Base-by-base conservation (phyloP, 129 eudicot genomes). In the Lactuca sativa region DNA sequence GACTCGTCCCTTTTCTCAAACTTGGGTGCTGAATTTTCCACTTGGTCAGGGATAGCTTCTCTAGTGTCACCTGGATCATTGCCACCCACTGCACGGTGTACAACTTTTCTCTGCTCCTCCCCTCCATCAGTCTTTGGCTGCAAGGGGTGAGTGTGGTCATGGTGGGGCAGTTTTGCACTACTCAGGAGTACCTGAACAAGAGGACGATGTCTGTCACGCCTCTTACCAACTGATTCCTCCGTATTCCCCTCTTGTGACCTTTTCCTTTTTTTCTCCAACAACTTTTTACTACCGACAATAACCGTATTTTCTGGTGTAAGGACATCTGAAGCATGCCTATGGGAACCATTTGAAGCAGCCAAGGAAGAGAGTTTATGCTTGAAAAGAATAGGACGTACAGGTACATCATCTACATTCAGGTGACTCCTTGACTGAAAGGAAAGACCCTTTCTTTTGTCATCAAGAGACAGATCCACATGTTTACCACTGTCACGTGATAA, bases 161-260 rank as follows among this genome's bases (percentile, higher is more conserved):
- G 30, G 30, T 25, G 30, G 30, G 30, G 75, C 21, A 60, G 43
- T 48, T 82, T 75, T 54, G 69, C 62, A 77, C 83, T 82, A 43
- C 71, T 79, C 71, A 81, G 76, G 56, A 84, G 82, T 69, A 84
- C 77, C 71, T 80, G 82, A 76, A 72, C 84, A 80, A 90, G 90
- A 64, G 89, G 82, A 48, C 71, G 86, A 25, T 77, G 84, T 58
- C 68, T 87, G 64, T 78, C 89, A 58, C 83, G 88, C 66, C 88
- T 79, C 84, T 83, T 81, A 71, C 59, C 67, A 65, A 66, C 34
- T 41, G 82, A 54, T 58, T 84, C 95, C 38, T 80, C 90, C 30
- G 37, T 76, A 62, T 47, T 63, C 38, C 66, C 68, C 31, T 83
- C 84, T 11, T 70, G 71, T 53, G 78, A 41, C 78, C 82, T 70